Base-by-base conservation (phyloP, 1,284 basidiomycete species). In the Ceratobasidium sp. region DNA sequence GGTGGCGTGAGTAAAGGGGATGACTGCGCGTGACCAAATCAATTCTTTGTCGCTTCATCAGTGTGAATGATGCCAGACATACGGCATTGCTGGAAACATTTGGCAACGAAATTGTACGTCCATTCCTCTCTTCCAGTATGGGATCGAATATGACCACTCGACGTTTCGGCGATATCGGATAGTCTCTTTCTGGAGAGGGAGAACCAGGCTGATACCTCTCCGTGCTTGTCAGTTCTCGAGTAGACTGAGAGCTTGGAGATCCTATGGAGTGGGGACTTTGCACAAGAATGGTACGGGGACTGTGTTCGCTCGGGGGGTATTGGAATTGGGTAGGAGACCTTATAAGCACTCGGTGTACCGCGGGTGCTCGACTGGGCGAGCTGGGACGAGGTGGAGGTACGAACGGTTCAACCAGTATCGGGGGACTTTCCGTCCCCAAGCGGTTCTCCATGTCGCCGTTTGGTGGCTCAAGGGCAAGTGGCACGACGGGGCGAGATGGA, bases 341-440 rank as follows among this genome's bases (percentile, higher is more conserved):
- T 8, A 55, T 34, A 18, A 69, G 18, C 21, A 41, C 34, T 16
- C 52, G 50, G 4, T 50, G 64, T 3, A 50, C 64, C 2, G 50
- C 43, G 5, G 64, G 64, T 5, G 18, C 14, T 30, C 32, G 30
- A n/a, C 52, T 21, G 4, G 45, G 60, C n/a, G n/a, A n/a, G n/a
- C n/a, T n/a, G 1, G 57, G 18, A 3, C 43, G 64, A 43, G 64
- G 52, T 8, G 64, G 64, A 4, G 64, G 64, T 23, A 69, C 23
- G 30, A 69, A 69, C 12, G 64, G 52, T 28, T 69, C 64, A 39
- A 69, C 50, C 21, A 69, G 36, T 8, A 69, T 69, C 36, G 50
- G 18, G 23, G 32, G 32, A 36, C 8, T 55, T 28, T 55, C 50
- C 36, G 43, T 4, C 9, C 12, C 28, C 34, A 18, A 69, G 43